Evolutionary conservation across 306 rosid genomes (phyloP).

Genomic region (Prunus mira): DNA sequence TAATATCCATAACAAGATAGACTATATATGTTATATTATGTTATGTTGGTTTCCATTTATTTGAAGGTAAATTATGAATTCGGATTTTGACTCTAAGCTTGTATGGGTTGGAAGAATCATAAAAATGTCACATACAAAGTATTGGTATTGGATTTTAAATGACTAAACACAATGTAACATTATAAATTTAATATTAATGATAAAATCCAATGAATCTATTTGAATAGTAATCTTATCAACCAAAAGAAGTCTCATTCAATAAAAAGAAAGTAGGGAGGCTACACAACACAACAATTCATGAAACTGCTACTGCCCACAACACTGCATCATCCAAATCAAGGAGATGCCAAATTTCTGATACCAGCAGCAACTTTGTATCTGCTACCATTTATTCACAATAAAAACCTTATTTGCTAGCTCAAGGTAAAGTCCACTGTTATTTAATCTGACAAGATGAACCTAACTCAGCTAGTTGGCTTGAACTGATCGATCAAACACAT

Average conservation of each 20-base stretch:
- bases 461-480: background rate
- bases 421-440: too few species aligned
- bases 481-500: background rate
- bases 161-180: background rate
- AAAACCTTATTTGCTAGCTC: background rate
- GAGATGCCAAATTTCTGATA: too few species aligned
- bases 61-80: background rate
- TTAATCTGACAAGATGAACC: too few species aligned
- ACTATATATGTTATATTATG: too few species aligned
- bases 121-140: background rate
- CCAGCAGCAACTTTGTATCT: too few species aligned
- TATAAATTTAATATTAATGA: too few species aligned
- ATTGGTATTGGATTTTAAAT: background rate
- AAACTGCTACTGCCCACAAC: background rate
- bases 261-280: background rate
- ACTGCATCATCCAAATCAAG: background rate
- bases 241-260: too few species aligned
- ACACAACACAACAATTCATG: background rate
- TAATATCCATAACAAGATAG: too few species aligned
- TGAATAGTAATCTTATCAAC: too few species aligned
- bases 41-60: too few species aligned
- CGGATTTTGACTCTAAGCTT: background rate
- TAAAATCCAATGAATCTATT: too few species aligned
- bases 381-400: too few species aligned
- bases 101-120: background rate